A percentile compares a stretch with the other conserved stretches of the same genome.
phyloP scores from a whole-genome alignment of 495 filamentous ascomycete species.

The Aspergillus cavernicola region DNA sequence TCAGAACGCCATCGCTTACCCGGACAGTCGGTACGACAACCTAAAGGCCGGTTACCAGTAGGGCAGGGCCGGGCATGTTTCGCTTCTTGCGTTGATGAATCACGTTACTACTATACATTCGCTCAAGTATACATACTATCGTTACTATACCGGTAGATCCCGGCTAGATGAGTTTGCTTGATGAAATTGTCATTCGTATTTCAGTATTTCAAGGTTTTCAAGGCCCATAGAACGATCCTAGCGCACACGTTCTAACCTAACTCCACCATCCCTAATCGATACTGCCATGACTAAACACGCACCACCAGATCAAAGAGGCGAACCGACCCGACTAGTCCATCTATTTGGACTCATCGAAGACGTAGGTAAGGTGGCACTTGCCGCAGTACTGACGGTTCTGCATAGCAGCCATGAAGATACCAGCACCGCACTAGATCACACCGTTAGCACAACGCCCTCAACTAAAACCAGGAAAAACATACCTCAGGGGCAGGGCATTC shows the following conservation, averaged over 20 bases:
- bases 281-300: slow-evolving; percentile 19
- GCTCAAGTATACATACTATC: slow-evolving; percentile 5
- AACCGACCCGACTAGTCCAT: slow-evolving; percentile 23
- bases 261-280: slow-evolving; percentile 17
- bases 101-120: slow-evolving; percentile 1
- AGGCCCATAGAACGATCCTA: slow-evolving; percentile 15
- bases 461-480: slow-evolving; percentile 38
- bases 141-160: slow-evolving; percentile 4
- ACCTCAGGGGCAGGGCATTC: slow-evolving; percentile 93
- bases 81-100: neutral
- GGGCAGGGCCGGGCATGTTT: neutral
- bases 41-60: slow-evolving; percentile 48
- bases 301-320: slow-evolving; percentile 20
- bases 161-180: slow-evolving; percentile 8
- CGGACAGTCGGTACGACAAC: slow-evolving; percentile 79
- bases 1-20: slow-evolving; percentile 68
- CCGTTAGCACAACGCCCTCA: neutral
- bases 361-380: slow-evolving; percentile 98
- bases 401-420: slow-evolving; percentile 99
- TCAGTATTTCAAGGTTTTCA: slow-evolving; percentile 8
- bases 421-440: slow-evolving; percentile 86
- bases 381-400: slow-evolving; percentile 99
- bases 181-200: slow-evolving; percentile 18
- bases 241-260: slow-evolving; percentile 18
- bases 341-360: slow-evolving; percentile 86